phyloP scores from a whole-genome alignment of 2,329 filamentous ascomycete species.

The Bertia moriformis region DNA sequence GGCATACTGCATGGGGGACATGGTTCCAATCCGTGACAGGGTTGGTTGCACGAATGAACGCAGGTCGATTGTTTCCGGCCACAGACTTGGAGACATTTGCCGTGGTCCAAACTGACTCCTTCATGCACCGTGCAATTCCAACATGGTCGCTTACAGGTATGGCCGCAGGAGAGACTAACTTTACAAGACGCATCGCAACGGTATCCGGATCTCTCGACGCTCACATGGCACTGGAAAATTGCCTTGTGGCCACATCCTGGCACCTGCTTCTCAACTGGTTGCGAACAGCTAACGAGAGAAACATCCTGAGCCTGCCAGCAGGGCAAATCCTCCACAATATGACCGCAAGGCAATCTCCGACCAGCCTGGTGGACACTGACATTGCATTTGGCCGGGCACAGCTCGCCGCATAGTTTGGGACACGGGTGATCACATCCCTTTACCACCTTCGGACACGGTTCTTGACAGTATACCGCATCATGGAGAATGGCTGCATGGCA shows the following conservation, averaged over 20 bases:
- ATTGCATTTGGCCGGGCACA: conserved; percentile 21
- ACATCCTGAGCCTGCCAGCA: conserved; percentile 29
- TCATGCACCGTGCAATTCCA: background rate
- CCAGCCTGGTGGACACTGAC: conserved; percentile 13
- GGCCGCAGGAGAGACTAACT: background rate
- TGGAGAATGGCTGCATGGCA: conserved; percentile 34
- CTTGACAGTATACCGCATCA: conserved; percentile 25
- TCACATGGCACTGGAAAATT: background rate
- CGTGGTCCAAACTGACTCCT: background rate
- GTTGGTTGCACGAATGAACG: background rate
- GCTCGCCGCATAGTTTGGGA: conserved; percentile 23
- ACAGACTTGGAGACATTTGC: background rate
- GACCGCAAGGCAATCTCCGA: conserved; percentile 24
- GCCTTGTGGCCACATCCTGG: conserved; percentile 32
- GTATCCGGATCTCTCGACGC: background rate
- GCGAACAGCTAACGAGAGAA: conserved; percentile 28
- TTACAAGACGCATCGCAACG: background rate
- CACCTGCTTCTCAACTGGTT: conserved; percentile 28
- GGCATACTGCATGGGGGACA: conserved; percentile 5
- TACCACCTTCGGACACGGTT: conserved; percentile 24
- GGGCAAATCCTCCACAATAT: conserved; percentile 12
- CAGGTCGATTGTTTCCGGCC: background rate
- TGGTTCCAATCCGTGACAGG: background rate
- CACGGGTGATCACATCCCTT: conserved; percentile 29
- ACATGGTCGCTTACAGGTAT: background rate